Percentiles rank a stretch among this genome's conserved stretches.
Evolutionary conservation across 2,329 filamentous ascomycete species (phyloP).

Genomic region (Fusarium nelsonii): DNA sequence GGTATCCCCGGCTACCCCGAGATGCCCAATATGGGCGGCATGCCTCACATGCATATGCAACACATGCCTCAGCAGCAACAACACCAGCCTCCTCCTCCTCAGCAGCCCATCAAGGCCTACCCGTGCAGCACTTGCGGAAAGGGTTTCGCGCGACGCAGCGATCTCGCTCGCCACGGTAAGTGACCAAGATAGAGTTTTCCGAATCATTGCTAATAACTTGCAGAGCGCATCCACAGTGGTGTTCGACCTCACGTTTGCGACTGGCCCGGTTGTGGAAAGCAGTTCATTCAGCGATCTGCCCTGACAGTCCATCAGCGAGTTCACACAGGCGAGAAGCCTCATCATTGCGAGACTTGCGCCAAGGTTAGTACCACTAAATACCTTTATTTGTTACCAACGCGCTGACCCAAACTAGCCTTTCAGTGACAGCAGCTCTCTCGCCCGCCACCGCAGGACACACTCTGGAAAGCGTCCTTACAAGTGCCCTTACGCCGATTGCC

Average conservation of each 20-base stretch:
- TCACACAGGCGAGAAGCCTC: constrained; percentile 97
- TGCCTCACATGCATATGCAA: constrained; percentile 56
- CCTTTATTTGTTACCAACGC: neutral
- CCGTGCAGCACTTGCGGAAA: constrained; percentile 92
- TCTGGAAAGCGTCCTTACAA: constrained; percentile 97
- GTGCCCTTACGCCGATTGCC: constrained; percentile 96
- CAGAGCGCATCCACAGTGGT: constrained; percentile 96
- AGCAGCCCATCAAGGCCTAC: constrained; percentile 74
- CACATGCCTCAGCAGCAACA: constrained; percentile 49
- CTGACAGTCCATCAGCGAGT: constrained; percentile 95
- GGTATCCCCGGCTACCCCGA: constrained; percentile 58
- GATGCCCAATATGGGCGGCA: constrained; percentile 57
- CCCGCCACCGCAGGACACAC: constrained; percentile 93
- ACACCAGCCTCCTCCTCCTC: constrained; percentile 51
- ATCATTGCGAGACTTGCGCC: constrained; percentile 95
- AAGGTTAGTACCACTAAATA: constrained; percentile 73
- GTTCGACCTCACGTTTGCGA: constrained; percentile 93
- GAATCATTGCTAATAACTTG: constrained; percentile 53
- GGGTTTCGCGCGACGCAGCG: constrained; percentile 91
- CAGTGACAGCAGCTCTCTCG: constrained; percentile 94
- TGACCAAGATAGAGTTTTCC: neutral
- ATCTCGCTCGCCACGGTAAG: constrained; percentile 94
- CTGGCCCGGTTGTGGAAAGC: constrained; percentile 87
- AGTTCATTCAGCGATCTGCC: constrained; percentile 96
- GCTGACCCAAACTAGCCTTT: constrained; percentile 75